Percentiles rank a stretch among this genome's conserved stretches.
Evolutionary conservation across 306 rosid species (phyloP).

Genomic region (Rosa lucieae): DNA sequence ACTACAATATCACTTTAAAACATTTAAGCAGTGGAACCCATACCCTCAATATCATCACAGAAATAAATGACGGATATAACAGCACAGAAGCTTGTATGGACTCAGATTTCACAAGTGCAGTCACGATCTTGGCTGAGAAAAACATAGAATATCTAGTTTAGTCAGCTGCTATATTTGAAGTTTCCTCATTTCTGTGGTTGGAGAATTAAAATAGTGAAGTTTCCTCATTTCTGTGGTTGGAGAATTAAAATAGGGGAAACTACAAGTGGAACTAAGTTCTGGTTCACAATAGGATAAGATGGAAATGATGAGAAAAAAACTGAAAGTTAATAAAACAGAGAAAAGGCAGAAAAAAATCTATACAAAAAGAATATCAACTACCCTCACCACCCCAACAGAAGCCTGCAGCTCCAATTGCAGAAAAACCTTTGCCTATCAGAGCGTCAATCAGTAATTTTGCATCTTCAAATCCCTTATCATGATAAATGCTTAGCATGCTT

Average conservation of each 20-base stretch:
- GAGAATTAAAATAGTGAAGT: too few species aligned
- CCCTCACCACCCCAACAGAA: slow-evolving; percentile 10
- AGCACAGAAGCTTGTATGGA: slow-evolving; percentile 52
- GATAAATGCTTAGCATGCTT: not conserved
- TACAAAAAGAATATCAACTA: not conserved
- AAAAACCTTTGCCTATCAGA: slow-evolving; percentile 47
- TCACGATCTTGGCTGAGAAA: slow-evolving; percentile 61
- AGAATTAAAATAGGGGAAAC: too few species aligned
- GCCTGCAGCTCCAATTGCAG: slow-evolving; percentile 61
- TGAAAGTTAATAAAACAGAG: not conserved
- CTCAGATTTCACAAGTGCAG: slow-evolving; percentile 42
- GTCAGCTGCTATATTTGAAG: too few species aligned
- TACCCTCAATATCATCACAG: slow-evolving; percentile 61
- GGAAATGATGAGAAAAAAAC: not conserved
- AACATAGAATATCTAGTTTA: not conserved
- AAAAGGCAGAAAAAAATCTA: not conserved
- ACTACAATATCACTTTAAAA: not conserved
- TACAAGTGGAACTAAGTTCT: not conserved
- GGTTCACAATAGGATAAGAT: too few species aligned
- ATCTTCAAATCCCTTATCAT: slow-evolving; percentile 59
- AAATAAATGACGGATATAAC: slow-evolving; percentile 56
- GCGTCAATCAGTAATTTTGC: slow-evolving; percentile 47
- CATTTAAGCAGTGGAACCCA: slow-evolving; percentile 15
- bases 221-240: too few species aligned
- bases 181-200: too few species aligned